Conservation (phyloP, 441 rosid species). For the Rhodomyrtus psidioides region DNA sequence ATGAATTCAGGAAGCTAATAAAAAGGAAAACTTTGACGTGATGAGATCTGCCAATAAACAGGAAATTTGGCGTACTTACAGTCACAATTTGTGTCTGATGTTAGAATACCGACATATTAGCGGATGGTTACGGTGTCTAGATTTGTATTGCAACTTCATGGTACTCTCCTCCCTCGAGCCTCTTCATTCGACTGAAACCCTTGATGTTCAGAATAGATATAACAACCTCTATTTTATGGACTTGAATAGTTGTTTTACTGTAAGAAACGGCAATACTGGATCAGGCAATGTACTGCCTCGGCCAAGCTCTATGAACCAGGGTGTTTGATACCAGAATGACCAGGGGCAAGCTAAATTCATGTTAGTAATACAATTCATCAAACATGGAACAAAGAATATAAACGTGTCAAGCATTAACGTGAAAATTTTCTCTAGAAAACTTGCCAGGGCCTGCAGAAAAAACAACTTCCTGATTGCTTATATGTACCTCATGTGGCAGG, state of each 20-base stretch:
- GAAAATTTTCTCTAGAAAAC: neutral
- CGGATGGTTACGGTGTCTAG: neutral
- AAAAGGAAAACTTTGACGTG: neutral
- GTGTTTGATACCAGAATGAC: neutral
- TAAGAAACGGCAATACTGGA: neutral
- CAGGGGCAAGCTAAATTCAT: neutral
- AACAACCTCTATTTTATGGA: neutral
- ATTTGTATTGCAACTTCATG: neutral
- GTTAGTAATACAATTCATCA: neutral
- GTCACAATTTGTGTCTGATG: neutral
- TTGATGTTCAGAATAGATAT: neutral
- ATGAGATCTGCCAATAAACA: neutral
- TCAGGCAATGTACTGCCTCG: neutral
- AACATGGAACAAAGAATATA: neutral
- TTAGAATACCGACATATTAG: neutral
- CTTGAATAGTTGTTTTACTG: neutral
- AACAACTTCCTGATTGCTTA: neutral
- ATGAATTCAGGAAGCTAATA: neutral
- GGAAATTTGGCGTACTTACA: neutral
- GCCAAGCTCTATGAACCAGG: neutral
- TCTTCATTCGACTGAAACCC: neutral
- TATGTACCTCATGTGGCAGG: neutral
- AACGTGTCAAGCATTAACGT: neutral
- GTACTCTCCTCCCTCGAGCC: neutral
- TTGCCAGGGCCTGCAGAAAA: neutral